Evolutionary conservation across 225 moss, liverwort and hornwort species (phyloP).

Genomic region (Bryum argenteum): DNA sequence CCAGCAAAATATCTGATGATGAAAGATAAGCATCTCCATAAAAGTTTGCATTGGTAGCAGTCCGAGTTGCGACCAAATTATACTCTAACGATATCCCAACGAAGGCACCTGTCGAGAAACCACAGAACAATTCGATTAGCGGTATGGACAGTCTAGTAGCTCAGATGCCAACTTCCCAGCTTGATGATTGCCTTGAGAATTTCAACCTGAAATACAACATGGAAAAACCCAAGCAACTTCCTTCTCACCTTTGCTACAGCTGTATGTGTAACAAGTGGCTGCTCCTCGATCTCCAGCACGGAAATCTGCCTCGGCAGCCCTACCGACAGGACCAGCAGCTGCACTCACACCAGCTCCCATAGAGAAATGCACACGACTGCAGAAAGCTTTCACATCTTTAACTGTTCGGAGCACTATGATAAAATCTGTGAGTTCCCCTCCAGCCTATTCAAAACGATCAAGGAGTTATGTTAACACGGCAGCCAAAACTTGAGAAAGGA

Average conservation of each 20-base stretch:
- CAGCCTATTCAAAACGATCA: constrained; percentile 58
- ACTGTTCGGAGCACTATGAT: constrained; percentile 86
- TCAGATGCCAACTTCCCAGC: background rate
- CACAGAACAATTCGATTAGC: constrained; percentile 18
- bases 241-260: constrained; percentile 90
- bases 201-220: background rate
- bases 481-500: no score
- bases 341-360: constrained; percentile 96
- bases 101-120: constrained; percentile 71
- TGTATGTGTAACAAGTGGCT: constrained; percentile 96
- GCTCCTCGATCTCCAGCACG: constrained; percentile 95
- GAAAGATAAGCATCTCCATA: constrained; percentile 80
- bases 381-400: constrained; percentile 91
- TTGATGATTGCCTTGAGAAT: background rate
- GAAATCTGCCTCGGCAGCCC: constrained; percentile 90
- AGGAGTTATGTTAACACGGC: no score
- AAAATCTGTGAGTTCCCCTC: constrained; percentile 96
- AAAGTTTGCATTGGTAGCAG: constrained; percentile 72
- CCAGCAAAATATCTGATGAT: constrained; percentile 67
- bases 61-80: constrained; percentile 85
- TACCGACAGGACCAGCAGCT: constrained; percentile 93
- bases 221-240: background rate
- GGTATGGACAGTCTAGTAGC: constrained; percentile 24
- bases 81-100: constrained; percentile 91
- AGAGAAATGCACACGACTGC: constrained; percentile 89